Evolutionary conservation across 1,284 basidiomycete species (phyloP).

Genomic region (Cutaneotrichosporon sp.): DNA sequence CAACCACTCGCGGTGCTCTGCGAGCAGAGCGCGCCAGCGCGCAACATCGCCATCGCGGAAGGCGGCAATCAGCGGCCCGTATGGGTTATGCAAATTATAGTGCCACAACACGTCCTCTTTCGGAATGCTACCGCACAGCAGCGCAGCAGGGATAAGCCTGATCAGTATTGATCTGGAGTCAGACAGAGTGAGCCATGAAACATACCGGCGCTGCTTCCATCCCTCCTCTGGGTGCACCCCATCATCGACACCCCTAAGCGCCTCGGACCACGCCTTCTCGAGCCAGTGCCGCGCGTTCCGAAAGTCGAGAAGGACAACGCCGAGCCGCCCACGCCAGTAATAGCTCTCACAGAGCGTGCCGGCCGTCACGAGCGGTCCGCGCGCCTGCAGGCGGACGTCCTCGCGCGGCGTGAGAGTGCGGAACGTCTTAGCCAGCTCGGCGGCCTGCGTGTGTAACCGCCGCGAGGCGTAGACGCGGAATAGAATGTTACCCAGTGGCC

Average conservation of each 20-base stretch:
- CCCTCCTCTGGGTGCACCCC: constrained; percentile 23
- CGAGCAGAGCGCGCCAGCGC: constrained; percentile 38
- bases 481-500: constrained; percentile 36
- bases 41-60: constrained; percentile 43
- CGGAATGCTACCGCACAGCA: constrained; percentile 46
- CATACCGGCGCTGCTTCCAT: constrained; percentile 36
- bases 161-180: constrained; percentile 46
- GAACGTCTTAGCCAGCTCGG: constrained; percentile 31
- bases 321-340: constrained; percentile 42
- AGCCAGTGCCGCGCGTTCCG: constrained; percentile 32
- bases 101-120: constrained; percentile 24
- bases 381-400: constrained; percentile 26
- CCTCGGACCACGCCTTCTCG: constrained; percentile 40
- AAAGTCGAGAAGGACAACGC: constrained; percentile 37
- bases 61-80: constrained; percentile 41
- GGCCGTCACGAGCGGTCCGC: constrained; percentile 17
- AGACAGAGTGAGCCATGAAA: neutral
- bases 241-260: too few relatives aligned
- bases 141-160: constrained; percentile 45
- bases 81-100: constrained; percentile 41
- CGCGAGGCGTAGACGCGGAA: constrained; percentile 39
- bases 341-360: constrained; percentile 37
- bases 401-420: constrained; percentile 29
- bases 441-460: constrained; percentile 39
- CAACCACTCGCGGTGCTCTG: constrained; percentile 43